Conservation (phyloP, 306 rosid genomes). For the Hippophae tibetana region DNA sequence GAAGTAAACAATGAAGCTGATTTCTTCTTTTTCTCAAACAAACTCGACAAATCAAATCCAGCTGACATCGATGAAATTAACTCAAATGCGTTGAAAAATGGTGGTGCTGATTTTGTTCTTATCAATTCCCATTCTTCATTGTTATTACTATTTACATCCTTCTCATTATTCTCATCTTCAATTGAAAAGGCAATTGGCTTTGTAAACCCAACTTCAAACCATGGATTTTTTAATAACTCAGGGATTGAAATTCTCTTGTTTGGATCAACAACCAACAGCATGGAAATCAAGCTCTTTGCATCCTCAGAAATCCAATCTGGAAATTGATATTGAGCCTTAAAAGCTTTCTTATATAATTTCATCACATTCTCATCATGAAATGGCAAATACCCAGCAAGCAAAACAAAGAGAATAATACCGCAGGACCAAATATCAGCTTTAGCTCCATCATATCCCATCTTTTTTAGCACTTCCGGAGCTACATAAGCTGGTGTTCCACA, state of each 20-base stretch:
- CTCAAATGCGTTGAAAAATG: slow-evolving; percentile 73
- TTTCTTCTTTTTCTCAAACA: slow-evolving; percentile 60
- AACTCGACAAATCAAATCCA: slow-evolving; percentile 58
- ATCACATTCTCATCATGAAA: slow-evolving; percentile 60
- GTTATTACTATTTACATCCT: background rate
- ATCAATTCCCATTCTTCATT: slow-evolving; percentile 8
- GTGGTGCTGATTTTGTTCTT: slow-evolving; percentile 32
- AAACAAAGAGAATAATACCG: slow-evolving; percentile 56
- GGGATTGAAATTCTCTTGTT: slow-evolving; percentile 42
- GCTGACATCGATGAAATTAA: slow-evolving; percentile 62
- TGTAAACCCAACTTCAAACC: slow-evolving; percentile 53
- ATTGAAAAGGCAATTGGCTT: slow-evolving; percentile 35
- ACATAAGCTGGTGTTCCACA: slow-evolving; percentile 87
- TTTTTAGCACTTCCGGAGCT: slow-evolving; percentile 74
- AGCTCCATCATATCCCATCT: slow-evolving; percentile 68
- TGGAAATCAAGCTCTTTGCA: slow-evolving; percentile 39
- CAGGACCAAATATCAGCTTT: slow-evolving; percentile 84
- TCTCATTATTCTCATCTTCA: slow-evolving; percentile 19
- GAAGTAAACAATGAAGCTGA: slow-evolving; percentile 48
- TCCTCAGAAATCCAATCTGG: slow-evolving; percentile 57
- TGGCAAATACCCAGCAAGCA: slow-evolving; percentile 58
- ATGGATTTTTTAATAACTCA: slow-evolving; percentile 42
- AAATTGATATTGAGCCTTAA: slow-evolving; percentile 44
- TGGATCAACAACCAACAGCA: slow-evolving; percentile 54
- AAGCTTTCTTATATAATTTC: slow-evolving; percentile 51